Evolutionary conservation across 78 protist genomes (phyloP), one percentile per base, ranked within the genome.

Genomic region (Emiliania huxleyi): DNA sequence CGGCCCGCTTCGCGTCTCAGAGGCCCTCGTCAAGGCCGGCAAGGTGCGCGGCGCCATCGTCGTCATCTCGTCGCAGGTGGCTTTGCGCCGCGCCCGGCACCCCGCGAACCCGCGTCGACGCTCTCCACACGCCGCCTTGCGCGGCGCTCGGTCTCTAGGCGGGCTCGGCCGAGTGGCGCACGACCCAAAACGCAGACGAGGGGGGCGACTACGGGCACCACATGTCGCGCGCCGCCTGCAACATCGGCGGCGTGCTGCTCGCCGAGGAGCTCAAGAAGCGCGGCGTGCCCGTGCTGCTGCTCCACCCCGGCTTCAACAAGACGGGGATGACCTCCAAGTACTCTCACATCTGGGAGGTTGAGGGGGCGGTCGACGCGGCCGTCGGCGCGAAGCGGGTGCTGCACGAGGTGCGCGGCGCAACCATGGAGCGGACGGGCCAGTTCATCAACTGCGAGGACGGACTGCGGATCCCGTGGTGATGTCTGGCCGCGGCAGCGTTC

Each of bases 381-480:
- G 79, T 55, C 26, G 94, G 94, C 81, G 94, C 94, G 5, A 92
- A 55, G 83, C 94, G 94, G 48, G 94, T 92, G 49, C 89, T 75
- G 37, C 83, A 92, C 81, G 94, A 92, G 91, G 40, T 83, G 15
- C 22, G 4, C 45, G 26, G 1, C 48, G 85, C 42, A 33, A 8
- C 38, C 25, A 33, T 83, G 84, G 91, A 56, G 15, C 19, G 26
- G 38, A 21, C 79, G 19, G 94, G 94, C 45, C 42, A 8, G 52
- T 79, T 83, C 91, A 56, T 92, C 73, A 92, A 92, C 94, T 37
- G 85, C 83, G 94, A 92, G 12, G 94, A 92, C 33, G 94, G 94
- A 45, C 90, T 83, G 87, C 91, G 37, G 62, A 92, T 92, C 56
- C 94, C 94, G 2, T 92, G 79, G 84, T 92, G 37, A 90, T n/a